Conservation (phyloP, 306 rosid species). For the Cotoneaster glaucophyllus region DNA sequence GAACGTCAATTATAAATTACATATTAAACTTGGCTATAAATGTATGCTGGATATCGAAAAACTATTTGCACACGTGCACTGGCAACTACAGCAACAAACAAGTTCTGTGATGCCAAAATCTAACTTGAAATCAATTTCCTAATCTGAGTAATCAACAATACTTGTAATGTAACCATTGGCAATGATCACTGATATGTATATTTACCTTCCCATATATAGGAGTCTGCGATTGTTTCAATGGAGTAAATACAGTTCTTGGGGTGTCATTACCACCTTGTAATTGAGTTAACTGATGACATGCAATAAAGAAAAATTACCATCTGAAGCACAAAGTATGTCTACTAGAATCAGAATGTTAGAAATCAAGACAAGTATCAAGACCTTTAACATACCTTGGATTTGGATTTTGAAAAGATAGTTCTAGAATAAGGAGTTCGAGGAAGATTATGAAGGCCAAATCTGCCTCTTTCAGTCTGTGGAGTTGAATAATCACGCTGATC, state of each 20-base stretch:
- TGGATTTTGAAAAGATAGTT: conserved; percentile 63
- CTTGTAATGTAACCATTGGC: background rate
- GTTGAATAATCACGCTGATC: conserved; percentile 45
- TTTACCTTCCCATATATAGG: conserved; percentile 50
- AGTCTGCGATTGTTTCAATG: conserved; percentile 36
- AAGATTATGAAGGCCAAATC: conserved; percentile 56
- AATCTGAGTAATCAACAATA: background rate
- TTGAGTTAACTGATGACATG: conserved; percentile 38
- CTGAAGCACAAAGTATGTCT: background rate
- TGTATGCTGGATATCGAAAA: background rate
- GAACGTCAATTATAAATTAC: background rate
- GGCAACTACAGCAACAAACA: background rate
- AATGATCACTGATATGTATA: conserved; percentile 7
- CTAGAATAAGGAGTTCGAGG: conserved; percentile 89
- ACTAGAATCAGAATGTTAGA: conserved; percentile 3
- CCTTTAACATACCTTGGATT: conserved; percentile 55
- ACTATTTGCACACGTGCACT: background rate
- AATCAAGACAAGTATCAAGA: conserved; percentile 5
- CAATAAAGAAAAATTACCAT: background rate
- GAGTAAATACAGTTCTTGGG: conserved; percentile 33
- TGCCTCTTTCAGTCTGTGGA: conserved; percentile 59
- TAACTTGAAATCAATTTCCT: background rate
- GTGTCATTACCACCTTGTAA: conserved; percentile 32
- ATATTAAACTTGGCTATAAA: background rate
- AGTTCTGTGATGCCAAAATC: background rate